Conservation (phyloP, 805 yeast genomes). For the Pichia deserticola region DNA sequence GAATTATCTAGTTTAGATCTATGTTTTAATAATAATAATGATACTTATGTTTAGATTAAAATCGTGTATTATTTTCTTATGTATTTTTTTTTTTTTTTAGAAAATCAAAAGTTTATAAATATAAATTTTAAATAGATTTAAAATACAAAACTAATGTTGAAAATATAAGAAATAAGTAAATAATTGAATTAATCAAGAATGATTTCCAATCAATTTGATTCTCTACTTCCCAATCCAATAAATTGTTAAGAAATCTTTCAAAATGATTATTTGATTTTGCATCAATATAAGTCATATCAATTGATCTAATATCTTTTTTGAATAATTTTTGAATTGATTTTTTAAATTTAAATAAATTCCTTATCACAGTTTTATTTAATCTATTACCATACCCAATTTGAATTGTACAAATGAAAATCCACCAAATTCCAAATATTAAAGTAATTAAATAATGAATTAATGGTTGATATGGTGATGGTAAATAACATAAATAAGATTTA, state of each 20-base stretch:
- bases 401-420: constrained; percentile 19
- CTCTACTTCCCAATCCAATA: constrained; percentile 20
- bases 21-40: neutral
- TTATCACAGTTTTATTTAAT: constrained; percentile 1
- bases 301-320: constrained; percentile 1
- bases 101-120: too few relatives aligned
- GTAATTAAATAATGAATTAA: constrained; percentile 15
- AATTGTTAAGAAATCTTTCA: neutral
- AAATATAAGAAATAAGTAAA: constrained; percentile 4
- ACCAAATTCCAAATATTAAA: constrained; percentile 7
- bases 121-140: constrained; percentile 10
- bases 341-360: neutral
- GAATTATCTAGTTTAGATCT: constrained; percentile 9
- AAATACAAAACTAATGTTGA: constrained; percentile 15
- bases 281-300: constrained; percentile 4
- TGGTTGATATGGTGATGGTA: constrained; percentile 23
- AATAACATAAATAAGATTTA: constrained; percentile 23
- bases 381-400: constrained; percentile 7
- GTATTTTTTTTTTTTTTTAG: too few relatives aligned
- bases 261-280: constrained; percentile 3
- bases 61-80: too few relatives aligned
- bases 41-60: constrained; percentile 3
- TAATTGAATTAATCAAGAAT: constrained; percentile 10
- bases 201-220: constrained; percentile 6
- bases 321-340: neutral